A percentile compares a stretch with the other conserved stretches of the same genome.
Evolutionary conservation across 805 yeast species (phyloP).

Genomic region (Candida michaelii): DNA sequence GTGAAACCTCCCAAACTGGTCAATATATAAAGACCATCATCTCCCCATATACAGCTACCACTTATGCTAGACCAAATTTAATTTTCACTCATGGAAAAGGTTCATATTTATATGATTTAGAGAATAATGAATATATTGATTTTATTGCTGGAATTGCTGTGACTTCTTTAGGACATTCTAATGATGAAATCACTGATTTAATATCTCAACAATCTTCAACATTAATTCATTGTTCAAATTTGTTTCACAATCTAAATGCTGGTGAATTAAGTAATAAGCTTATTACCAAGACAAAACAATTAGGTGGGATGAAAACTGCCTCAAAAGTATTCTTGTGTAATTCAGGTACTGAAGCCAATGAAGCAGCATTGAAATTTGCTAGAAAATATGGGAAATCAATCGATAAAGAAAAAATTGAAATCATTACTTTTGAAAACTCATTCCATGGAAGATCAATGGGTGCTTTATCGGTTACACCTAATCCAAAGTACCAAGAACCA

Average conservation of each 20-base stretch:
- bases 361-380: constrained; percentile 61
- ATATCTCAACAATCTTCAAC: constrained; percentile 69
- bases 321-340: constrained; percentile 65
- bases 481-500: constrained; percentile 89
- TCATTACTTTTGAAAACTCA: constrained; percentile 83
- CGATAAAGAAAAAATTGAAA: constrained; percentile 58
- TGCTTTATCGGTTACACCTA: constrained; percentile 87
- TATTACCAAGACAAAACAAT: constrained; percentile 62
- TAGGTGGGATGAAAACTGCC: constrained; percentile 83
- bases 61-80: constrained; percentile 76
- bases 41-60: constrained; percentile 63
- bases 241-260: constrained; percentile 82
- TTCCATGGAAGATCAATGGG: constrained; percentile 98
- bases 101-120: constrained; percentile 76
- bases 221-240: constrained; percentile 80
- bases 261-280: constrained; percentile 73
- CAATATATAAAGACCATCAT: constrained; percentile 46
- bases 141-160: constrained; percentile 97
- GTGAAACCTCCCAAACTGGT: constrained; percentile 29
- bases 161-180: constrained; percentile 87
- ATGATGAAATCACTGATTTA: constrained; percentile 71
- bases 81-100: constrained; percentile 82
- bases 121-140: constrained; percentile 77
- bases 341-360: constrained; percentile 61
- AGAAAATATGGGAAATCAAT: constrained; percentile 73